These are phyloP conservation scores for Penicillium concentricum DNA, from an alignment of 2,329 filamentous ascomycete species.

Conservation along the genomic window DNA sequence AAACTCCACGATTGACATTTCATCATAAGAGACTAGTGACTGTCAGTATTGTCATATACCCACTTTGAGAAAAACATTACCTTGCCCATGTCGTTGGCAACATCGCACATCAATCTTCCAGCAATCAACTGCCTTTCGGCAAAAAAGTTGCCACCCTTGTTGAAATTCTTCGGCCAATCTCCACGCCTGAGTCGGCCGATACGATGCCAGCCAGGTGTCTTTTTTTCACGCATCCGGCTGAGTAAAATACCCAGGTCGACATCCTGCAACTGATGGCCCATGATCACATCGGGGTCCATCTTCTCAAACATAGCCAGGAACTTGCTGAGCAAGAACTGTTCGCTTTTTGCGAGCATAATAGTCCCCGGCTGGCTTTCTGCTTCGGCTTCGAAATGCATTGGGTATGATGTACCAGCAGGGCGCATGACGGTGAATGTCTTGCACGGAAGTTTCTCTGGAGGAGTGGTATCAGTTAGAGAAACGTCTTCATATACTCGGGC, in stretches of 20 bases:
- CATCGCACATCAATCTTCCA: slow-evolving; percentile 85
- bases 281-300: slow-evolving; percentile 87
- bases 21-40: slow-evolving; percentile 72
- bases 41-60: slow-evolving; percentile 23
- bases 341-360: slow-evolving; percentile 78
- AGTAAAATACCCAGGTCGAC: slow-evolving; percentile 92
- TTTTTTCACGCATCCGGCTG: slow-evolving; percentile 82
- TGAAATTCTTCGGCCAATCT: slow-evolving; percentile 84
- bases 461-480: slow-evolving; percentile 79
- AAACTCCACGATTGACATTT: slow-evolving; percentile 98
- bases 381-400: slow-evolving; percentile 80
- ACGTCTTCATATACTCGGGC: slow-evolving; percentile 91
- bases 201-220: slow-evolving; percentile 90
- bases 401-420: slow-evolving; percentile 72
- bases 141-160: slow-evolving; percentile 85
- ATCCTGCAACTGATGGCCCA: slow-evolving; percentile 95
- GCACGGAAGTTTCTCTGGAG: slow-evolving; percentile 83
- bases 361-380: slow-evolving; percentile 72
- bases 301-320: slow-evolving; percentile 86
- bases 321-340: slow-evolving; percentile 79
- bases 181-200: slow-evolving; percentile 81
- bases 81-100: slow-evolving; percentile 95
- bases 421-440: slow-evolving; percentile 90
- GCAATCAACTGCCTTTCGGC: slow-evolving; percentile 86
- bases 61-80: slow-evolving; percentile 28